Conservation (phyloP, 805 yeast genomes). For the Naumovozyma dairenensis region DNA sequence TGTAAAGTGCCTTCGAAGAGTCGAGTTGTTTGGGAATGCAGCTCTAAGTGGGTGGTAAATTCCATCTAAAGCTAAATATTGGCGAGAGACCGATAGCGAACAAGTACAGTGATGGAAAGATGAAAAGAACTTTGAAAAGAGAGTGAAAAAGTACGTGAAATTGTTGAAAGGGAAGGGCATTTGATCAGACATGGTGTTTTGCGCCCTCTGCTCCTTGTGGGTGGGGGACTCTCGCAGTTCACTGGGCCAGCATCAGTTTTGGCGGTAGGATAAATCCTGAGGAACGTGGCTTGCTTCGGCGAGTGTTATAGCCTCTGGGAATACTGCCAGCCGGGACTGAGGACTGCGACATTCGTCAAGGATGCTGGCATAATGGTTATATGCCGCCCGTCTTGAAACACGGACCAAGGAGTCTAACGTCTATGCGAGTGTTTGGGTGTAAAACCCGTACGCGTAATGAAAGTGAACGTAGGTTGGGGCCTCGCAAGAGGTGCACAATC, state of each 20-base stretch:
- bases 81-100: constrained; percentile 41
- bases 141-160: constrained; percentile 38
- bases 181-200: constrained; percentile 31
- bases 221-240: constrained; percentile 23
- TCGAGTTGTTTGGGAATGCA: constrained; percentile 32
- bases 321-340: constrained; percentile 27
- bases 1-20: constrained; percentile 27
- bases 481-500: constrained; percentile 29
- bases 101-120: constrained; percentile 40
- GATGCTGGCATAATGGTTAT: constrained; percentile 32
- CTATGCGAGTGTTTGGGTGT: constrained; percentile 35
- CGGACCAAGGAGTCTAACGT: constrained; percentile 36
- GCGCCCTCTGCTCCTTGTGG: constrained; percentile 25
- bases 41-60: constrained; percentile 30
- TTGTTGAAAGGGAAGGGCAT: constrained; percentile 37
- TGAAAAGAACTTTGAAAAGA: constrained; percentile 37
- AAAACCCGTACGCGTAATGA: constrained; percentile 34
- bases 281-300: constrained; percentile 29
- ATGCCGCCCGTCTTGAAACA: constrained; percentile 33
- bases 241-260: constrained; percentile 33
- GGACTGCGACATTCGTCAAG: constrained; percentile 32
- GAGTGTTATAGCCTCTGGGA: constrained; percentile 28
- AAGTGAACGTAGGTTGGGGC: constrained; percentile 33
- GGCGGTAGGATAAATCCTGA: constrained; percentile 28
- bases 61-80: constrained; percentile 38